Base-by-base conservation (phyloP, 2,329 filamentous ascomycete genomes). In the Fusarium decemcellulare region DNA sequence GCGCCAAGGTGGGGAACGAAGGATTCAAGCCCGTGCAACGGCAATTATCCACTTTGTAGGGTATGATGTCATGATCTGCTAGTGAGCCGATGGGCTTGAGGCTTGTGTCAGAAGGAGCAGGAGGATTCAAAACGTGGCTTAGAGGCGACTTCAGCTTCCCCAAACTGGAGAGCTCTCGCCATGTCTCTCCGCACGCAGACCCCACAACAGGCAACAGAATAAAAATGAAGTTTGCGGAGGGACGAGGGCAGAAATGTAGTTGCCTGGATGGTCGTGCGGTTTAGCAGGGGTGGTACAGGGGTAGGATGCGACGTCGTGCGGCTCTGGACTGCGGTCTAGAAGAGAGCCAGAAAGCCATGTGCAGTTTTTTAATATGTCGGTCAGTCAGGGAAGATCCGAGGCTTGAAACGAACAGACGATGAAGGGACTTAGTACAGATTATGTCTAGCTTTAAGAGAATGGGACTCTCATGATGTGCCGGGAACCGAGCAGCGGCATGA, bases 201-300 rank as follows among this genome's bases (percentile, higher is more conserved):
- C 56, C 65, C 65, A 59, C 56, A 58, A 32, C 15, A 68, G 65
- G 65, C 65, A 68, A 43, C 66, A 67, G 56, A 63, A 66, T 68
- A 46, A 59, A 52, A 46, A 59, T 9, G 36, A 43, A 50, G 50
- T 46, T 36, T 32, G 42, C 48, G 36, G 16, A 30, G 34, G 30
- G 37, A 8, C 18, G 18, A 14, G 30, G 30, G 50, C 18, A 44
- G 27, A 37, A 61, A 64, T 59, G 52, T 56, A 30, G 63, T 52
- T 67, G 66, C 66, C 66, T 68, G 39, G 59, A 68, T 27, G 48
- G 10, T 14, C n/a, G n/a, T 18, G 43, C 50, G 52, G 18, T 9
- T 29, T n/a, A 29, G 54, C 18, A 37, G 47, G 47, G 32, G 14
- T 12, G 23, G 18, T 23, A 34, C 32, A 34, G 34, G 32, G 54